Evolutionary conservation across 208 protist species (phyloP).

Genomic region (Ichthyophonus hoferi): DNA sequence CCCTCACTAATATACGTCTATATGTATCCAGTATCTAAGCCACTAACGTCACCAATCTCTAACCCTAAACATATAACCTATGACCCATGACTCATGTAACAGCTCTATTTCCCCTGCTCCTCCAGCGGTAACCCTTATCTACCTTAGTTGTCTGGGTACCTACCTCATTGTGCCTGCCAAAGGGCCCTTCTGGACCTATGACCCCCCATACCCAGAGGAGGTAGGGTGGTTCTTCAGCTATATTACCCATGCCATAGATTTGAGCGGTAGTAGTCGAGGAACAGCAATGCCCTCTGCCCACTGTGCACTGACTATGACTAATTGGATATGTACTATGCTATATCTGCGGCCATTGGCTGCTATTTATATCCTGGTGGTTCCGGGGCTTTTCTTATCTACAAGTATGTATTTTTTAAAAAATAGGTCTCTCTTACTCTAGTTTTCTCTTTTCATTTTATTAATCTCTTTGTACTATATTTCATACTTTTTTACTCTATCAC

Average conservation of each 20-base stretch:
- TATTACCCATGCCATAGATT: not conserved
- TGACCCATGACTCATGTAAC: too few species aligned
- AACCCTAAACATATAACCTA: too few species aligned
- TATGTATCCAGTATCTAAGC: too few species aligned
- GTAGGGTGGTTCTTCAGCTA: not conserved
- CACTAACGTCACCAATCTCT: too few species aligned
- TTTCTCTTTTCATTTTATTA: too few species aligned
- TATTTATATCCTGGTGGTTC: not conserved
- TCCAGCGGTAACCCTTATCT: not conserved
- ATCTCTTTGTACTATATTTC: too few species aligned
- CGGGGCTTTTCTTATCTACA: not conserved
- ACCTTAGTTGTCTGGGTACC: not conserved
- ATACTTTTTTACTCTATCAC: too few species aligned
- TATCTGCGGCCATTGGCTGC: not conserved
- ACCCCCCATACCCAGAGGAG: not conserved
- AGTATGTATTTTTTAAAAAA: too few species aligned
- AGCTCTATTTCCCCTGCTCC: not conserved
- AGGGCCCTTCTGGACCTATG: conserved; percentile 2
- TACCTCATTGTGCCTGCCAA: not conserved
- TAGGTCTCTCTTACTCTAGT: too few species aligned
- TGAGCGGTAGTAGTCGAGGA: not conserved
- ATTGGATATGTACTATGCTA: not conserved
- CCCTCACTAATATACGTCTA: too few species aligned
- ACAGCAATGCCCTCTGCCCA: not conserved
- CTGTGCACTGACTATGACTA: conserved; percentile 4